Base-by-base conservation (phyloP, 2,329 filamentous ascomycete species). In the Verticillium isaacii region DNA sequence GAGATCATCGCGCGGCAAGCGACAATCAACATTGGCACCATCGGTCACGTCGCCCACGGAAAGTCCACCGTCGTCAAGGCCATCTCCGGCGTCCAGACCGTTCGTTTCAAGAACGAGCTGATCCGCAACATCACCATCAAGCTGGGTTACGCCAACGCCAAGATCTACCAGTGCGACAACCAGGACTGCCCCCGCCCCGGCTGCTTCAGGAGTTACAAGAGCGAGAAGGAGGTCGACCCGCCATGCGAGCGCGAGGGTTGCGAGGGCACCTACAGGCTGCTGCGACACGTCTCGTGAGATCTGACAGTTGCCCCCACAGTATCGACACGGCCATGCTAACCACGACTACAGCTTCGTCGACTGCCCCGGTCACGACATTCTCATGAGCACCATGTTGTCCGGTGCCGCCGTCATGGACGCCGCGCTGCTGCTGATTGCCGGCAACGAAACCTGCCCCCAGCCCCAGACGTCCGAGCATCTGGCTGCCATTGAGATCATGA, bases 311-410 rank as follows among this genome's bases (percentile, higher is more conserved):
- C n/a, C n/a, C 34, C 52, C 32, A 15, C 63, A 54, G 60, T 57
- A 39, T 5, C 36, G 32, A 15, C 25, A 32, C 32, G 32, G 39
- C 32, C 17, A 57, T 62, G 66, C 71, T 75, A 62, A 76, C 63
- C 23, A 39, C 32, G 34, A 50, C 19, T 69, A 60, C 68, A 94
- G 92, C 17, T 99, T 98, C 76, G 95, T 98, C 69, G 95, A 98
- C 79, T 98, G 95, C 84, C 95, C 95, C 62, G 95, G 95, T 78
- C 95, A 99, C 91, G 95, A 99, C 81, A 99, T 99, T 93, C 93
- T 99, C 77, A 99, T 99, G 95, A 98, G 94, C 80, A 99, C 95
- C 71, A 99, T 99, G 95, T 89, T 99, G 84, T 99, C 95, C 74
- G 95, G 95, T 73, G 95, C 95, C 71, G 95, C 95, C 67, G 95